Evolutionary conservation across 2,329 filamentous ascomycete genomes (phyloP).

Genomic region (Hymenoscyphus infarciens): DNA sequence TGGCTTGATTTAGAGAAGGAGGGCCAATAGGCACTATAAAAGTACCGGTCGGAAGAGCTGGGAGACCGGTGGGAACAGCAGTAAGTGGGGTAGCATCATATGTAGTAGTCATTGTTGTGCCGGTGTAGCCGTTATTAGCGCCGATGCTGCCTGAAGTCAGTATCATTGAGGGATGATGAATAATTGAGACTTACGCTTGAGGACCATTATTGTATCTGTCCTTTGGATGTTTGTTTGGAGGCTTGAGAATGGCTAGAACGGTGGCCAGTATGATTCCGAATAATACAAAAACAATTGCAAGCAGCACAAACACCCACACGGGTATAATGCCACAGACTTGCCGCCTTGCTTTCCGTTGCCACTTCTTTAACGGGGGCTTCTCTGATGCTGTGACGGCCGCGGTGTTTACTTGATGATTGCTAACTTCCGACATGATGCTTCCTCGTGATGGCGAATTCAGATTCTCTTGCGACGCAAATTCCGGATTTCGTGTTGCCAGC

Average conservation of each 20-base stretch:
- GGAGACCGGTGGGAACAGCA: slow-evolving; percentile 48
- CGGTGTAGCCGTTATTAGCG: background rate
- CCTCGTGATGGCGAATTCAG: slow-evolving; percentile 48
- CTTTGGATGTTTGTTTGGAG: slow-evolving; percentile 17
- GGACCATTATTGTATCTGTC: background rate
- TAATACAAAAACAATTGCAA: slow-evolving; percentile 51
- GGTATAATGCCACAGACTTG: slow-evolving; percentile 58
- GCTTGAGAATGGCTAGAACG: slow-evolving; percentile 28
- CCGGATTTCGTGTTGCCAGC: slow-evolving; percentile 57
- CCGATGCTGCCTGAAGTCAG: background rate
- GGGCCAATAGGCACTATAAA: slow-evolving; percentile 53
- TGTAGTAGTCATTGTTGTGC: slow-evolving; percentile 36
- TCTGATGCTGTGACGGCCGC: slow-evolving; percentile 45
- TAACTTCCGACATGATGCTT: slow-evolving; percentile 50
- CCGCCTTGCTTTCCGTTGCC: slow-evolving; percentile 51
- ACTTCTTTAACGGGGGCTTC: slow-evolving; percentile 47
- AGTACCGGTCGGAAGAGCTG: slow-evolving; percentile 51
- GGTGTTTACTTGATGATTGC: slow-evolving; percentile 52
- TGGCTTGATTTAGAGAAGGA: slow-evolving; percentile 46
- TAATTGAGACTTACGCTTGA: slow-evolving; percentile 23
- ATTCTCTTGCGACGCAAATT: slow-evolving; percentile 58
- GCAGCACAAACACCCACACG: slow-evolving; percentile 56
- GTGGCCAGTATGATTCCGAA: slow-evolving; percentile 56
- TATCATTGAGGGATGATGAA: background rate
- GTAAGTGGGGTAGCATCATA: slow-evolving; percentile 51